Percentiles rank a stretch among this genome's conserved stretches.
These are phyloP conservation scores for Alternaria ventricosa DNA, from an alignment of 2,329 filamentous ascomycete genomes.

Conservation along the genomic window DNA sequence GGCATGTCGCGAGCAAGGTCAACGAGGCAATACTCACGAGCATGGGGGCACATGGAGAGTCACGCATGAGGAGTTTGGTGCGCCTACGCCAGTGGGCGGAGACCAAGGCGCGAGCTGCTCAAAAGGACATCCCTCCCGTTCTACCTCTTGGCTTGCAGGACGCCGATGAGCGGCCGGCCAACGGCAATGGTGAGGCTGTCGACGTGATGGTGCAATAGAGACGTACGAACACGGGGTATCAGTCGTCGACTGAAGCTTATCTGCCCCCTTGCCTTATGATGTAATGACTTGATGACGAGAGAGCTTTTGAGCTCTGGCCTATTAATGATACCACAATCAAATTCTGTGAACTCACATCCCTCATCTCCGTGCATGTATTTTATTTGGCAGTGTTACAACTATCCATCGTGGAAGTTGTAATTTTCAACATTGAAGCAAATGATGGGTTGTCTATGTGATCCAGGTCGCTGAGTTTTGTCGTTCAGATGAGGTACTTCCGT, in stretches of 20 bases:
- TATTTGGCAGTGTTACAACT: no score
- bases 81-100: conserved; percentile 88
- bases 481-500: neutral
- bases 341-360: neutral
- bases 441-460: neutral
- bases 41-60: conserved; percentile 76
- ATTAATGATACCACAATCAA: neutral
- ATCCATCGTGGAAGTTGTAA: neutral
- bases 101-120: conserved; percentile 58
- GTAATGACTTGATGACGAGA: neutral
- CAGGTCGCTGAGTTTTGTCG: neutral
- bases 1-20: conserved; percentile 83
- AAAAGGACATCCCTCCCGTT: conserved; percentile 50
- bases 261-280: neutral
- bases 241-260: neutral
- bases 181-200: conserved; percentile 41
- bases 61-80: conserved; percentile 81
- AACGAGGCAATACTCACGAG: conserved; percentile 85
- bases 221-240: neutral
- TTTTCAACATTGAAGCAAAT: neutral
- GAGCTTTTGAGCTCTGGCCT: neutral
- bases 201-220: conserved; percentile 45
- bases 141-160: conserved; percentile 54
- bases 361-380: neutral
- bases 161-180: conserved; percentile 30